Base-by-base conservation (phyloP, 768 basidiomycete species). In the Leccinum disarticulatum region DNA sequence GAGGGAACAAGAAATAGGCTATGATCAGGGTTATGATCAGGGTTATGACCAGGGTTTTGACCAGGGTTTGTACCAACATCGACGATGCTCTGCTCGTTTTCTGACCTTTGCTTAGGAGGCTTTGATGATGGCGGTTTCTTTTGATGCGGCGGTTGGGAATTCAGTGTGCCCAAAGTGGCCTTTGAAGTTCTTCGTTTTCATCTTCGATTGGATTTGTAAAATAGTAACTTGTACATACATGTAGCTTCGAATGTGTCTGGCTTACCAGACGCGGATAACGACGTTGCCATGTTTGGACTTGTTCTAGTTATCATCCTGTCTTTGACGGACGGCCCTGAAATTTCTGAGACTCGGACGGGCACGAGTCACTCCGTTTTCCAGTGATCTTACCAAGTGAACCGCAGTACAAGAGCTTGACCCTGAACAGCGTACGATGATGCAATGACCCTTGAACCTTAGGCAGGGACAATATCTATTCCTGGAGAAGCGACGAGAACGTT, bases 11-110 rank as follows among this genome's bases (percentile, higher is more conserved):
- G 62, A 75, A 7, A 27, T 66, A 2, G 77, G 70, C 0, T 81
- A 67, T 51, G 66, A 80, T 0, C 62, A 77, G 35, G 79, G 80
- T 75, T 33, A 43, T 19, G n/a, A 17, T 15, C 36, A 38, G 15
- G 77, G 70, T 0, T 81, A 66, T 51, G 66, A 80, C 0, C 62
- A 77, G n/a, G 77, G 70, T 0, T 81, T 67, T 51, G 66, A 79
- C 0, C 62, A 77, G 31, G 79, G 80, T 75, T 33, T 27, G 62
- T 58, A 41, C 50, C 19, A 22, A 47, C 31, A 70, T 64, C 33
- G 14, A 25, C 3, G 25, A 25, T 38, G 10, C 25, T 15, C 25
- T 8, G 4, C 35, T 57, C 59, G 22, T 35, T 57, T 50, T 31
- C 56, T 68, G 49, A 68, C 31, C 17, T n/a, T 50, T 57, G 35